These are phyloP conservation scores for Dalbergia cochinchinensis DNA, from an alignment of 306 rosid species.

Conservation along the genomic window DNA sequence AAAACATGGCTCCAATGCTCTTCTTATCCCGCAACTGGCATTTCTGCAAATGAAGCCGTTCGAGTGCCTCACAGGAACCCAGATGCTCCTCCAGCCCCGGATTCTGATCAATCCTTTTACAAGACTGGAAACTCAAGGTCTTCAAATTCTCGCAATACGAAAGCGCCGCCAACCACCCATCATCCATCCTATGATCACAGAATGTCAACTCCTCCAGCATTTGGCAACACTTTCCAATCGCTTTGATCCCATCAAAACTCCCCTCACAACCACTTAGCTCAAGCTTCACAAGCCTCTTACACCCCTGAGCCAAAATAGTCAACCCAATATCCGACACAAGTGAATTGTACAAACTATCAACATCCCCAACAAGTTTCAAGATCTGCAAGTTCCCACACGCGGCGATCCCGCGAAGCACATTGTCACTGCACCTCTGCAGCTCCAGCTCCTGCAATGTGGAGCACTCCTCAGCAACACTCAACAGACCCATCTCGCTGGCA, in stretches of 20 bases:
- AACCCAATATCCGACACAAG: slow-evolving; percentile 89
- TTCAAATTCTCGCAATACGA: slow-evolving; percentile 85
- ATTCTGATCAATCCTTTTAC: slow-evolving; percentile 67
- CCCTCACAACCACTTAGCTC: slow-evolving; percentile 96
- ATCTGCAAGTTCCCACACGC: slow-evolving; percentile 85
- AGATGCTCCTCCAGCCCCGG: slow-evolving; percentile 73
- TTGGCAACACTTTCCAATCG: slow-evolving; percentile 92
- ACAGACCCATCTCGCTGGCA: slow-evolving; percentile 79
- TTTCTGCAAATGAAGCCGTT: slow-evolving; percentile 74
- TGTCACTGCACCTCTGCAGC: slow-evolving; percentile 79
- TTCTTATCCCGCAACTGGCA: slow-evolving; percentile 81
- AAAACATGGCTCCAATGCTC: slow-evolving; percentile 65
- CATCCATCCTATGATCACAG: slow-evolving; percentile 89
- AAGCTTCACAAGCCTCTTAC: slow-evolving; percentile 86
- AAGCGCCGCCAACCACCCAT: slow-evolving; percentile 85
- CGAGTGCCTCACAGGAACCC: slow-evolving; percentile 77
- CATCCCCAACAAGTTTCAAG: slow-evolving; percentile 75
- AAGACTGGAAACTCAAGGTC: slow-evolving; percentile 76
- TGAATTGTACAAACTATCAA: slow-evolving; percentile 70
- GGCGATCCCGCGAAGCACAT: slow-evolving; percentile 79
- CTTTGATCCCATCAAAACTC: slow-evolving; percentile 92
- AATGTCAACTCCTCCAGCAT: slow-evolving; percentile 91
- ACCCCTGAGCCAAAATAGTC: slow-evolving; percentile 94
- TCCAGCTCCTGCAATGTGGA: slow-evolving; percentile 80
- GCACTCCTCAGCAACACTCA: slow-evolving; percentile 86